Conservation (phyloP, 2,329 filamentous ascomycete genomes). For the Fusarium nurragi region DNA sequence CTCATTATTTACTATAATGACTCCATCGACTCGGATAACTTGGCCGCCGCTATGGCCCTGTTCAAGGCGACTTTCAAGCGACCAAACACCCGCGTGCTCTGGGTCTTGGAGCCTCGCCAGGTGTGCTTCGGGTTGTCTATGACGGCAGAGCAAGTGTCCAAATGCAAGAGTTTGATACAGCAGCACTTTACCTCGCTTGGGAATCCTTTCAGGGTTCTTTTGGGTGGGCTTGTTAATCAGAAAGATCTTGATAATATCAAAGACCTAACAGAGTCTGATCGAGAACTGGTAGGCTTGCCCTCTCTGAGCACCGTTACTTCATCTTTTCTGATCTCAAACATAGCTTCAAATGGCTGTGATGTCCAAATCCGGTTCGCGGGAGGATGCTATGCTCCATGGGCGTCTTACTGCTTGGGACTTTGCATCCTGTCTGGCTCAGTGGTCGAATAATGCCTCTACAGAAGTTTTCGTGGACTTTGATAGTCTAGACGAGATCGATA, state of each 20-base stretch:
- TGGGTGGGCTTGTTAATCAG: conserved; percentile 35
- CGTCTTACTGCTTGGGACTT: conserved; percentile 37
- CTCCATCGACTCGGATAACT: conserved; percentile 42
- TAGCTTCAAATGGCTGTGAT: conserved; percentile 35
- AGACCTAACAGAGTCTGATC: conserved; percentile 14
- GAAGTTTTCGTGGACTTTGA: conserved; percentile 52
- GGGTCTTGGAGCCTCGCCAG: conserved; percentile 43
- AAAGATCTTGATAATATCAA: conserved; percentile 23
- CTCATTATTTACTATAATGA: conserved; percentile 43
- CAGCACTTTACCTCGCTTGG: conserved; percentile 23
- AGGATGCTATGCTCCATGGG: conserved; percentile 33
- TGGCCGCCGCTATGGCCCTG: conserved; percentile 38
- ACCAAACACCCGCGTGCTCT: conserved; percentile 29
- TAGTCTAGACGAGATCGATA: conserved; percentile 52
- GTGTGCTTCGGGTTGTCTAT: conserved; percentile 35
- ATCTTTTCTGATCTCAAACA: not conserved
- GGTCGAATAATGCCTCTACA: conserved; percentile 30
- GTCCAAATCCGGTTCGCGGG: conserved; percentile 18
- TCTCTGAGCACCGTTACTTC: not conserved
- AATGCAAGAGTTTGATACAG: conserved; percentile 28
- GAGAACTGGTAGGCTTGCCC: conserved; percentile 19
- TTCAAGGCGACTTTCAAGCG: conserved; percentile 17
- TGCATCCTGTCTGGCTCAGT: conserved; percentile 28
- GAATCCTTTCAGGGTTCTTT: conserved; percentile 33
- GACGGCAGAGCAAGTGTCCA: conserved; percentile 22